A percentile compares a stretch with the other conserved stretches of the same genome.
Conservation (phyloP, 2,329 filamentous ascomycete genomes). For the Pseudocercospora macadamiae region DNA sequence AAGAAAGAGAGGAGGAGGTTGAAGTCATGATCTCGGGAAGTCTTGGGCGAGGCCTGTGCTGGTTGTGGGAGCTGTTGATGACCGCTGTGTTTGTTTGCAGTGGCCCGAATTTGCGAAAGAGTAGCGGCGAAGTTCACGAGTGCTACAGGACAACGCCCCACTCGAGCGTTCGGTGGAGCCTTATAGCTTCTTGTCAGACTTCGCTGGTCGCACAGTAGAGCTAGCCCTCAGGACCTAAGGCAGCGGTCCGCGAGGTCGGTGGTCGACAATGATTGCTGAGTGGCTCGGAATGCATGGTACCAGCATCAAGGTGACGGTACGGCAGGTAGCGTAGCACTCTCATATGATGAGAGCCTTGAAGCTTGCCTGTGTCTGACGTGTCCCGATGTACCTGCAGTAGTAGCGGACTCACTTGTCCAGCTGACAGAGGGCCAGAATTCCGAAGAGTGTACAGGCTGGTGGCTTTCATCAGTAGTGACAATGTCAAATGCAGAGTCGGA, state of each 20-base stretch:
- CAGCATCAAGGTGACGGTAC: conserved; percentile 7
- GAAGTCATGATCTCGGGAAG: conserved; percentile 14
- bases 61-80: not conserved
- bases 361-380: conserved; percentile 22
- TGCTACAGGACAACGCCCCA: conserved; percentile 14
- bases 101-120: not conserved
- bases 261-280: conserved; percentile 18
- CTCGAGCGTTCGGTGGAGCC: conserved; percentile 13
- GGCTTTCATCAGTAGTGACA: too few relatives aligned
- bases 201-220: conserved; percentile 15
- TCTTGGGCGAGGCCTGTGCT: not conserved
- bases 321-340: conserved; percentile 7
- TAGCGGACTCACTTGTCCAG: not conserved
- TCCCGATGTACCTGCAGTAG: conserved; percentile 28
- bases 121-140: too few relatives aligned
- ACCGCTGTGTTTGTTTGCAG: not conserved
- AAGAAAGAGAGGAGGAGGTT: conserved; percentile 18
- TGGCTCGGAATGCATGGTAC: conserved; percentile 12
- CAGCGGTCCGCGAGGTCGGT: conserved; percentile 18
- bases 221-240: conserved; percentile 11
- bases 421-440: conserved; percentile 7
- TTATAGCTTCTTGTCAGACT: conserved; percentile 22
- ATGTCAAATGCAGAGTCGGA: too few relatives aligned
- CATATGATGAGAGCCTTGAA: not conserved
- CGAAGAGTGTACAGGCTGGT: conserved; percentile 18